Base-by-base conservation (phyloP, 2,329 filamentous ascomycete species). In the Fusarium hostae region DNA sequence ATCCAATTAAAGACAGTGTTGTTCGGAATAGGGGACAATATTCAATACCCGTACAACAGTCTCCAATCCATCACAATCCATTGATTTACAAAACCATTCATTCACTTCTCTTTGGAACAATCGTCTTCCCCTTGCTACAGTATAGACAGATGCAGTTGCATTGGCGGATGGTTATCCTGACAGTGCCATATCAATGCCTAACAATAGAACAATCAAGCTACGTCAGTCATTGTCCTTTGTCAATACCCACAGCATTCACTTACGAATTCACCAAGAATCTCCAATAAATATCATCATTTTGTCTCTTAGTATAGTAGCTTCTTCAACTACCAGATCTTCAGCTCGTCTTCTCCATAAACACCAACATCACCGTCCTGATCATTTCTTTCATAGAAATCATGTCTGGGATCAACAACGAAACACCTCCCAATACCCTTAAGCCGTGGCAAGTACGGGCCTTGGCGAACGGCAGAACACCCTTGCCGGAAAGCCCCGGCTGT, bases 101-200 rank as follows among this genome's bases (percentile, higher is more conserved):
- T 37, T 51, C 32, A 51, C 48, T 12, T 16, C 9, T 26, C 6
- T 37, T 37, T 26, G 18, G 2, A 15, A 18, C 18, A 37, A 9
- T 15, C 4, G 2, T n/a, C 9, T 51, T 5, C 12, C 15, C 2
- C 18, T n/a, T 28, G 1, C 7, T 1, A 16, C 7, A 11, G 2
- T 7, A 6, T 7, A 1, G 5, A 28, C 4, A 51, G 22, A 16
- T 9, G 18, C 4, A 28, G 18, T 6, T 6, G 2, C 8, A 6
- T 22, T 30, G 15, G 20, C 13, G 22, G 2, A 22, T 41, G 50
- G 3, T 10, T 1, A 5, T 18, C 6, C 7, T 30, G 15, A 16
- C 37, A 24, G n/a, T 32, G 6, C 22, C n/a, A 18, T 2, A 12
- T 9, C 11, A 6, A 39, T 26, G 12, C 28, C 39, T 9, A 3